Evolutionary conservation across 1,139 yeast species (phyloP).

Genomic region (Komagataea norvegica): DNA sequence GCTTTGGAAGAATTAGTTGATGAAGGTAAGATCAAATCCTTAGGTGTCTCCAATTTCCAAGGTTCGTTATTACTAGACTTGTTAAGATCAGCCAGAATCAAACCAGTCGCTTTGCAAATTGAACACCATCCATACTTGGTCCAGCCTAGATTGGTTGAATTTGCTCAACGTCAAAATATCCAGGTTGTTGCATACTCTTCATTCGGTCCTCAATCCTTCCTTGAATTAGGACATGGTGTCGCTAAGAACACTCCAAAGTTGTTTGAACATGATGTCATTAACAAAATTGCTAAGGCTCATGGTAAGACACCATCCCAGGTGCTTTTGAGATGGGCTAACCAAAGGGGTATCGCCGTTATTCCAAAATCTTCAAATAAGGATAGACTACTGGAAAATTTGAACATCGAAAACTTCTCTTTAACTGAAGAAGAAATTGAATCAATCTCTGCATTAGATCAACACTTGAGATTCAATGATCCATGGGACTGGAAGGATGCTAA

Average conservation of each 20-base stretch:
- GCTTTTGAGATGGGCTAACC: slow-evolving; percentile 77
- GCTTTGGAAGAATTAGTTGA: slow-evolving; percentile 64
- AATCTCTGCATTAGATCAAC: slow-evolving; percentile 55
- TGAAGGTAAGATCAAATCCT: slow-evolving; percentile 63
- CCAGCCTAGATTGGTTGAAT: slow-evolving; percentile 64
- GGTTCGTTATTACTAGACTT: slow-evolving; percentile 75
- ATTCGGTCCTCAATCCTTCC: slow-evolving; percentile 73
- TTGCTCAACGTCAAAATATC: slow-evolving; percentile 31
- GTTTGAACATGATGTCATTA: slow-evolving; percentile 50
- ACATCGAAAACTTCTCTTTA: slow-evolving; percentile 49
- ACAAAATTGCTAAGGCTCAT: slow-evolving; percentile 50
- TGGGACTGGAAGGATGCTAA: slow-evolving; percentile 52
- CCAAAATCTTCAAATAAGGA: slow-evolving; percentile 68
- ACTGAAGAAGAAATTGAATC: slow-evolving; percentile 48
- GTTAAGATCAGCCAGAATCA: slow-evolving; percentile 63
- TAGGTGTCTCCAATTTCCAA: slow-evolving; percentile 81
- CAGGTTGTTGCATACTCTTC: slow-evolving; percentile 83
- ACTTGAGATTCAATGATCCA: slow-evolving; percentile 83
- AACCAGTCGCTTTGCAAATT: slow-evolving; percentile 67
- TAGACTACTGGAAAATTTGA: slow-evolving; percentile 55
- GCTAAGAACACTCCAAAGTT: slow-evolving; percentile 52
- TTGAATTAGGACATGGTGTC: slow-evolving; percentile 51
- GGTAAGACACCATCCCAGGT: slow-evolving; percentile 56
- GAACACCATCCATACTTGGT: slow-evolving; percentile 78
- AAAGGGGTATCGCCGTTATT: slow-evolving; percentile 64